Evolutionary conservation across 305 asterid species (phyloP), one percentile per base, ranked within the genome.

Genomic region (Plantago coronopus): DNA sequence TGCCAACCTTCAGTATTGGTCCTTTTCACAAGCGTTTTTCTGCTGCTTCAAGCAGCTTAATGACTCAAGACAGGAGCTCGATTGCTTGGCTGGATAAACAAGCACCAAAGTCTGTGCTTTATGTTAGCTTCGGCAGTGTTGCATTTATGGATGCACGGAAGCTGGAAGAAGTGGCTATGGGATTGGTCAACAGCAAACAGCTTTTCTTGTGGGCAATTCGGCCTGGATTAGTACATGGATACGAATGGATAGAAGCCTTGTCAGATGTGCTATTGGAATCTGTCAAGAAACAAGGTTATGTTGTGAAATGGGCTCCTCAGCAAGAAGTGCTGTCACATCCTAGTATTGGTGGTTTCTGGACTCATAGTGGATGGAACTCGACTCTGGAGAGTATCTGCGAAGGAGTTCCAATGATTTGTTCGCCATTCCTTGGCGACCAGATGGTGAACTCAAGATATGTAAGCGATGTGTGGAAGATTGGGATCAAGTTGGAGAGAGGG

Each of bases 291-390:
- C 54, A 84, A 46, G 72, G 81, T 19, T 53, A 71, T 19, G 74
- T 84, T 0, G 84, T 82, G 27, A 71, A 70, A 54, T 84, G 88
- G 86, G 81, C 86, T 16, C 86, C 88, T 2, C 86, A 84, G 27
- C 75, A 72, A 58, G 81, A 81, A 53, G 84, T 84, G 18, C 48
- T 84, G 1, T 66, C 74, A 49, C 93, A 84, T 66, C 71, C 72
- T n/a, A 67, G 88, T 1, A 13, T 72, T 2, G 82, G 82, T 1
- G 78, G 73, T 0, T 84, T 81, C 38, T 84, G 83, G 86, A 84
- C 86, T 12, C 91, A 81, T 56, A 68, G 79, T 10, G 84, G 88
- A 13, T 84, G 93, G 93, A 84, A 84, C 42, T 81, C 93, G 1
- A 82, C 78, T 7, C 10, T 78, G 14, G 93, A 84, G 75, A 74